phyloP scores from a whole-genome alignment of 805 yeast genomes.

The Blastobotrys attinorum region DNA sequence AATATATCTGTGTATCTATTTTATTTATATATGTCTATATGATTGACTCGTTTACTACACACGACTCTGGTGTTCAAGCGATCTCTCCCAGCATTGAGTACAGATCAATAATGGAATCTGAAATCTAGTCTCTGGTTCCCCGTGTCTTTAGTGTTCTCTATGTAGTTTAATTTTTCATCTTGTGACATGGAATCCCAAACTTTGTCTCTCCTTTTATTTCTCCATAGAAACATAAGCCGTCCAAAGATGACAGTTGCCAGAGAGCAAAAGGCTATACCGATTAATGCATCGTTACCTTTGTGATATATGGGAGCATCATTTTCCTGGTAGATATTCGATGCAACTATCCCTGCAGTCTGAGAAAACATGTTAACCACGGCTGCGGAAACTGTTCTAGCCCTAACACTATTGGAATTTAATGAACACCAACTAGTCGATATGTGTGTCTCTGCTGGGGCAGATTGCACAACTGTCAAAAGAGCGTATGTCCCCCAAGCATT shows the following conservation, averaged over 20 bases:
- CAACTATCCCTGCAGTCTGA: conserved; percentile 48
- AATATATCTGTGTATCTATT: too few relatives aligned
- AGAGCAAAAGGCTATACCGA: conserved; percentile 21
- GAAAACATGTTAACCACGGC: conserved; percentile 58
- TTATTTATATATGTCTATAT: too few relatives aligned
- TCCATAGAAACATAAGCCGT: conserved; percentile 27
- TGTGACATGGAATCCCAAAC: conserved; percentile 44
- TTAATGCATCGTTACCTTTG: conserved; percentile 41
- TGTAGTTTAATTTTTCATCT: conserved; percentile 45
- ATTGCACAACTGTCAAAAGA: conserved; percentile 22
- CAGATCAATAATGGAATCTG: conserved; percentile 30
- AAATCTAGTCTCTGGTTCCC: conserved; percentile 57
- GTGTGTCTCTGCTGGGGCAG: conserved; percentile 40
- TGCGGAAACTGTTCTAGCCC: conserved; percentile 57
- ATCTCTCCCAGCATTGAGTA: too few relatives aligned
- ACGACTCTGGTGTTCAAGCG: too few relatives aligned
- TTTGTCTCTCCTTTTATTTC: conserved; percentile 30
- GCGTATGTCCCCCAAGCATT: conserved; percentile 27
- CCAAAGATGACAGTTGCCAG: conserved; percentile 17
- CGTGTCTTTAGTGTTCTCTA: conserved; percentile 37
- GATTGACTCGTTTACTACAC: too few relatives aligned
- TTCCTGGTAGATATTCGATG: conserved; percentile 48
- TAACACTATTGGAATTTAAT: conserved; percentile 51
- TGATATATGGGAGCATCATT: conserved; percentile 55
- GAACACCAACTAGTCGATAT: conserved; percentile 55